phyloP scores from a whole-genome alignment of 116 monocot genomes.

The Cymodocea nodosa region DNA sequence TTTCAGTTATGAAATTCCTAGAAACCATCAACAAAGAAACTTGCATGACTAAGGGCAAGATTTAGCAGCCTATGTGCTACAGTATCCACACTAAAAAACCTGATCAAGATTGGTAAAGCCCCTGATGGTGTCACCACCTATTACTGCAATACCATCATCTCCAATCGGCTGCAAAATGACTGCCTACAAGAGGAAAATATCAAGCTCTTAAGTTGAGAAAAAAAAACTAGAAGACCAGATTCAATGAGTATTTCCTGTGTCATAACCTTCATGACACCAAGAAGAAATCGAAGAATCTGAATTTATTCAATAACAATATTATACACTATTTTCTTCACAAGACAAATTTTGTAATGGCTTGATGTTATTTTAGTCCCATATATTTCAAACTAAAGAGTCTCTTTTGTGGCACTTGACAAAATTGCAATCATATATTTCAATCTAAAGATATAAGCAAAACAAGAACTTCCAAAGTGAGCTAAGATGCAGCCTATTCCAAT shows the following conservation, averaged over 20 bases:
- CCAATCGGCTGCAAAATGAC: conserved; percentile 80
- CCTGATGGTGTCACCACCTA: conserved; percentile 76
- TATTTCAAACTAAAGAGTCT: too few species aligned
- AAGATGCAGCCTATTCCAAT: too few species aligned
- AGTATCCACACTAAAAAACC: conserved; percentile 15
- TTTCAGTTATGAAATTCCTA: background rate
- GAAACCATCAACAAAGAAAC: background rate
- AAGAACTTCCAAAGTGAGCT: too few species aligned
- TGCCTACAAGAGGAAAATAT: conserved; percentile 26
- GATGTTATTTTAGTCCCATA: too few species aligned
- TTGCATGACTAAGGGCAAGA: background rate
- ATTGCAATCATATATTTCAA: too few species aligned
- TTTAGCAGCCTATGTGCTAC: too few species aligned
- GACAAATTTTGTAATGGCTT: too few species aligned
- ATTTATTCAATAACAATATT: too few species aligned
- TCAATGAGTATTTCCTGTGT: background rate
- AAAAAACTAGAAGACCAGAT: background rate
- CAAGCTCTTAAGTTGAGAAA: background rate
- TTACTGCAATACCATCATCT: conserved; percentile 62
- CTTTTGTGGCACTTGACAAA: too few species aligned
- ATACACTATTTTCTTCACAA: too few species aligned
- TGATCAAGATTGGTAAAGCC: conserved; percentile 83
- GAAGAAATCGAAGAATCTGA: too few species aligned
- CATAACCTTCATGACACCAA: background rate
- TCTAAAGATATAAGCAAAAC: too few species aligned